Evolutionary conservation across 2,329 filamentous ascomycete species (phyloP).

Genomic region (Amesomyces nigricolor): DNA sequence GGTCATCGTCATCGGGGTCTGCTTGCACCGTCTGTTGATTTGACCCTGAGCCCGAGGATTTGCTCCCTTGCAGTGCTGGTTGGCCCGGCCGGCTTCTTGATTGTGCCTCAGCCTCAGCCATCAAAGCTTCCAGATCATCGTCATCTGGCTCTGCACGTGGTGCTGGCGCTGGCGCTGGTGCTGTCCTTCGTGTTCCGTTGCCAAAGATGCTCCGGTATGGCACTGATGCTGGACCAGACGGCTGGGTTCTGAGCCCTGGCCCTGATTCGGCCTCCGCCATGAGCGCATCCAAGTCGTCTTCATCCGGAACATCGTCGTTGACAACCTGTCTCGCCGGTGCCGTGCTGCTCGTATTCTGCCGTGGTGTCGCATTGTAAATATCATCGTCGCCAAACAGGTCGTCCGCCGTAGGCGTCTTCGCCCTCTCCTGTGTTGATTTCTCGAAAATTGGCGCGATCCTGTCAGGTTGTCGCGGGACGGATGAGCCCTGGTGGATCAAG

Average conservation of each 20-base stretch:
- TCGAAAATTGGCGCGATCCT: constrained; percentile 38
- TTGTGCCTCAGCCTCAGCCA: constrained; percentile 29
- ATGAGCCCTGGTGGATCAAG: constrained; percentile 21
- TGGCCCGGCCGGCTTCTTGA: constrained; percentile 16
- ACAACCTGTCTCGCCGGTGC: constrained; percentile 1
- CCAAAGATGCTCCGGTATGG: constrained; percentile 10
- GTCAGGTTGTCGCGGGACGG: constrained; percentile 29
- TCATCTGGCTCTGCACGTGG: constrained; percentile 23
- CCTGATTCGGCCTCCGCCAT: constrained; percentile 44
- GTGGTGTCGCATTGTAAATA: constrained; percentile 51
- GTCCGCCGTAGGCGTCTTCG: constrained; percentile 32
- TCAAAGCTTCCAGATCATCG: constrained; percentile 35
- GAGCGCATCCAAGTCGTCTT: constrained; percentile 46
- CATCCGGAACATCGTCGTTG: constrained; percentile 35
- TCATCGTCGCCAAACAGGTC: constrained; percentile 45
- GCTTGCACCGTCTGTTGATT: constrained; percentile 3
- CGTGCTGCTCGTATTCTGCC: constrained; percentile 8
- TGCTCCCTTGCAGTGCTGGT: constrained; percentile 10
- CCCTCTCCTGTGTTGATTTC: constrained; percentile 24
- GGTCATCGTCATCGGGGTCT: constrained; percentile 30
- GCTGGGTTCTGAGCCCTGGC: constrained; percentile 18
- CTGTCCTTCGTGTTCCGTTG: constrained; percentile 14
- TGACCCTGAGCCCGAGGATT: constrained; percentile 16
- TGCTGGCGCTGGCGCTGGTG: neutral
- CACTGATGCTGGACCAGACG: neutral